Percentiles rank a stretch among this genome's conserved stretches.
phyloP scores from a whole-genome alignment of 306 rosid species.

The Fagus sylvatica region DNA sequence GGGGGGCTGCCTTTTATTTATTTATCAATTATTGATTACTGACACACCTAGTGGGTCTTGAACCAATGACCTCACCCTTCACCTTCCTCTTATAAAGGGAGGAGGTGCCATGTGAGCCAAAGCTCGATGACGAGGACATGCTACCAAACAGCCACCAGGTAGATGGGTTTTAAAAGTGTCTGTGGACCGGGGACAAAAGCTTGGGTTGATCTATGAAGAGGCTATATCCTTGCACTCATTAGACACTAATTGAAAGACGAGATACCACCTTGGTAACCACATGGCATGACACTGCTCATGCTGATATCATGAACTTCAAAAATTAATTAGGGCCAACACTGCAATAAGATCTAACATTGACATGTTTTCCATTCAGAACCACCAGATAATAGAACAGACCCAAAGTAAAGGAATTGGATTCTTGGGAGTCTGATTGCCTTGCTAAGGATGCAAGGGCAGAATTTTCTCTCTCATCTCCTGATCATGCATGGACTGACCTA shows the following conservation, averaged over 20 bases:
- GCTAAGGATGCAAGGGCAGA: not conserved
- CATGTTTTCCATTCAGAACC: not conserved
- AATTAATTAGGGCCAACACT: not conserved
- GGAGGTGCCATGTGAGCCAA: too few relatives aligned
- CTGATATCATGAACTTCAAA: not conserved
- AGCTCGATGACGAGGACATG: not conserved
- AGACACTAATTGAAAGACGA: not conserved
- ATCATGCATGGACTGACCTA: not conserved
- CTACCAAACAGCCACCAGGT: not conserved
- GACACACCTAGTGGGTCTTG: too few relatives aligned
- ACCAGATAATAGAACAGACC: not conserved
- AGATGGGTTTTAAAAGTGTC: not conserved
- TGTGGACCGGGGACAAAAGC: not conserved
- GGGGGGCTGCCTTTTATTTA: too few relatives aligned
- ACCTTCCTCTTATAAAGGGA: too few relatives aligned
- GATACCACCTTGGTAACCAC: not conserved
- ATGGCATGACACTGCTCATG: not conserved
- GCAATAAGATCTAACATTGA: not conserved
- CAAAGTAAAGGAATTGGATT: not conserved
- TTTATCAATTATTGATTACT: too few relatives aligned
- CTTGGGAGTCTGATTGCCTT: not conserved
- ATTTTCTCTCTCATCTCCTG: not conserved
- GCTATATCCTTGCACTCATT: not conserved
- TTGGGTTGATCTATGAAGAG: not conserved
- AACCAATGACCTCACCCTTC: too few relatives aligned